These are phyloP conservation scores for Backusella tuberculispora DNA, from an alignment of 192 early-diverging fungal species.

Conservation along the genomic window DNA sequence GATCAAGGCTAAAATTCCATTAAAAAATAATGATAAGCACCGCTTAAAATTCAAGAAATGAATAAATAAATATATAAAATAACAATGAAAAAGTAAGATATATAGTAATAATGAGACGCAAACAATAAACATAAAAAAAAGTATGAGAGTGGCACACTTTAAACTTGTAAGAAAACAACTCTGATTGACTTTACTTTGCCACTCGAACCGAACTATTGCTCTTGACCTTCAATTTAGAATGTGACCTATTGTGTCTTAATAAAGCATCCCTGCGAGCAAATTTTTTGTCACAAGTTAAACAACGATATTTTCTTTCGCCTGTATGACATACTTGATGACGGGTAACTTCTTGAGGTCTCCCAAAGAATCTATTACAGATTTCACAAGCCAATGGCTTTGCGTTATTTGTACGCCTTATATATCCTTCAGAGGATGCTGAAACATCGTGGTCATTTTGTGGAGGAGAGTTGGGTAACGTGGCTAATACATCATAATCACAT, in stretches of 20 bases:
- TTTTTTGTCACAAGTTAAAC: not conserved
- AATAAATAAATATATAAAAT: not conserved
- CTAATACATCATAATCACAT: not conserved
- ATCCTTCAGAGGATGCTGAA: not conserved
- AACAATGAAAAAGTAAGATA: not conserved
- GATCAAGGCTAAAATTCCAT: not conserved
- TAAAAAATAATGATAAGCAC: not conserved
- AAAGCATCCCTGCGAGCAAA: conserved; percentile 4
- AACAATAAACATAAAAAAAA: not conserved
- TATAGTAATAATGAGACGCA: not conserved
- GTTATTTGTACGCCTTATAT: not conserved
- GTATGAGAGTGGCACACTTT: no score
- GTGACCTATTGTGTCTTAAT: conserved; percentile 15
- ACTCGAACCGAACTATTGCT: not conserved
- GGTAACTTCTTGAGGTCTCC: not conserved
- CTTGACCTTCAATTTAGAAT: not conserved
- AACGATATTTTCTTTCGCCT: not conserved
- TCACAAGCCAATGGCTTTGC: not conserved
- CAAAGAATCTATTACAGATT: conserved; percentile 1
- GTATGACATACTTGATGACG: conserved; percentile 9
- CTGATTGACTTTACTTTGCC: not conserved
- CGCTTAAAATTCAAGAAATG: not conserved
- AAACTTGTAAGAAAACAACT: not conserved
- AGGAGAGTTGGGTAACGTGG: not conserved
- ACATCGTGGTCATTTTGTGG: not conserved